Conservation (phyloP, 805 yeast genomes). For the Candida xyloterini region DNA sequence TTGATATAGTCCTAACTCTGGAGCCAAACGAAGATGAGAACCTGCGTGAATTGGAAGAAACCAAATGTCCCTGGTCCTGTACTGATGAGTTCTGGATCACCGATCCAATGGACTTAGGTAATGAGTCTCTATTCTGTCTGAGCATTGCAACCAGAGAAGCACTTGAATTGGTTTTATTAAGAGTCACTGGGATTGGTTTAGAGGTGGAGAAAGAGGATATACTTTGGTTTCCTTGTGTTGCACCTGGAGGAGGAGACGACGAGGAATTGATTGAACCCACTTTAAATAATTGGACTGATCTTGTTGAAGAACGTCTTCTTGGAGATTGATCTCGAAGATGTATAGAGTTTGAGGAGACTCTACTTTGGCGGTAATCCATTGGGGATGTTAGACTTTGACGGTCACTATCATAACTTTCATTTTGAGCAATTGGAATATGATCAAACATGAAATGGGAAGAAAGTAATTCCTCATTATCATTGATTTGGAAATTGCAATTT, state of each 20-base stretch:
- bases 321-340: conserved; percentile 19
- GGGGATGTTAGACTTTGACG: conserved; percentile 17
- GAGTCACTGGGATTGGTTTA: conserved; percentile 38
- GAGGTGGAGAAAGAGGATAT: conserved; percentile 25
- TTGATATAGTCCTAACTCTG: conserved; percentile 33
- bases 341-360: conserved; percentile 27
- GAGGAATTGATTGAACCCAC: conserved; percentile 53
- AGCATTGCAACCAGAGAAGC: conserved; percentile 53
- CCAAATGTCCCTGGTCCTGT: conserved; percentile 12
- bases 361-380: conserved; percentile 17
- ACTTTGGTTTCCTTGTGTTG: conserved; percentile 12
- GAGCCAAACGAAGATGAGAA: conserved; percentile 74
- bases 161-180: conserved; percentile 47
- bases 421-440: conserved; percentile 10
- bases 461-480: conserved; percentile 62
- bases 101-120: conserved; percentile 44
- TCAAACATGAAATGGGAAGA: conserved; percentile 37
- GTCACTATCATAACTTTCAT: conserved; percentile 16
- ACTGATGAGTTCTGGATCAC: conserved; percentile 8
- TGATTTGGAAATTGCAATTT: conserved; percentile 64
- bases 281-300: conserved; percentile 56
- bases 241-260: conserved; percentile 32
- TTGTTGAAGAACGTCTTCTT: conserved; percentile 33
- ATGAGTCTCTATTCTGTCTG: conserved; percentile 36
- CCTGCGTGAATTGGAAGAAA: conserved; percentile 43